These are phyloP conservation scores for Tricharina praecox DNA, from an alignment of 495 filamentous ascomycete species.

Conservation along the genomic window DNA sequence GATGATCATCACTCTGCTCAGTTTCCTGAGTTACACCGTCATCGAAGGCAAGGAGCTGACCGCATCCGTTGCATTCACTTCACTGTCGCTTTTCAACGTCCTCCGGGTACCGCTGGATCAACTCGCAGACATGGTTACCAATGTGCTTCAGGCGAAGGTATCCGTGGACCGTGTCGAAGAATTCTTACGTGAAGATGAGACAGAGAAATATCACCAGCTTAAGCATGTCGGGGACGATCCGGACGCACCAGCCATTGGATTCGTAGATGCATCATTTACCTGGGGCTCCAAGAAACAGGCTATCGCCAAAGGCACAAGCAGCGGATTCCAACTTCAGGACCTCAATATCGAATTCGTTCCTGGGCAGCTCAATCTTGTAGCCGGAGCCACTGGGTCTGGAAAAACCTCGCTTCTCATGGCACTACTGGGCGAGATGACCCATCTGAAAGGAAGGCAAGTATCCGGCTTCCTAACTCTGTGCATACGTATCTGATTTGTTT, in stretches of 20 bases:
- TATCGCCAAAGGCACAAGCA: constrained; percentile 38
- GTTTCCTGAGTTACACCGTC: constrained; percentile 82
- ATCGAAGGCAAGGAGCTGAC: constrained; percentile 78
- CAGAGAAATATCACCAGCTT: constrained; percentile 86
- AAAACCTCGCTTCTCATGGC: constrained; percentile 96
- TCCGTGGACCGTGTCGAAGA: constrained; percentile 93
- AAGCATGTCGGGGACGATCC: constrained; percentile 42
- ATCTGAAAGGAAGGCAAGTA: constrained; percentile 45
- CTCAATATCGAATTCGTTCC: constrained; percentile 60
- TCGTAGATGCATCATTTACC: constrained; percentile 66
- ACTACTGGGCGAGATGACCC: constrained; percentile 88
- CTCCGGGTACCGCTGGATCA: constrained; percentile 89
- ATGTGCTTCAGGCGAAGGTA: constrained; percentile 94
- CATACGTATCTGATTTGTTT: neutral
- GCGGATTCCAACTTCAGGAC: constrained; percentile 66
- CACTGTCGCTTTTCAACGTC: constrained; percentile 89
- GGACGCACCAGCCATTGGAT: constrained; percentile 53
- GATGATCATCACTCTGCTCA: constrained; percentile 86
- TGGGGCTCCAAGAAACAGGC: constrained; percentile 64
- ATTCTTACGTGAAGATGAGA: constrained; percentile 87
- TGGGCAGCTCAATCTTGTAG: constrained; percentile 73
- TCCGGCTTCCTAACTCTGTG: neutral
- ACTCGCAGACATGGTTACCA: constrained; percentile 95
- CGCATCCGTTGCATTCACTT: constrained; percentile 90
- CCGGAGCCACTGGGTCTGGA: constrained; percentile 81